Percentiles rank a stretch among this genome's conserved stretches.
Conservation (phyloP, 441 rosid genomes). For the Flueggea neowawraea region DNA sequence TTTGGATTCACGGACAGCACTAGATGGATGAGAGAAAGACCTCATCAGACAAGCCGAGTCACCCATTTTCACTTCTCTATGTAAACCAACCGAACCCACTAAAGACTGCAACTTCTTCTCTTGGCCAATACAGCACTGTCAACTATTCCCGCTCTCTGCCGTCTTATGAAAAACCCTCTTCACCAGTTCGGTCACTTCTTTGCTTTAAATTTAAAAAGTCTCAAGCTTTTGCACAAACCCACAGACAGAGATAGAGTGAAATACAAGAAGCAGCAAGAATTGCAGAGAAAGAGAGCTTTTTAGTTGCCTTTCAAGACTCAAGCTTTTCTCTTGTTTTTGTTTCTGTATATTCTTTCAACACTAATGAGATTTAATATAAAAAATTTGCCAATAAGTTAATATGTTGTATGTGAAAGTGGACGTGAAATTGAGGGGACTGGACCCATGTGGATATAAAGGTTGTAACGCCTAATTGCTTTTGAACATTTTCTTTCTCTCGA, state of each 20-base stretch:
- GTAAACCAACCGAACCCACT: not conserved
- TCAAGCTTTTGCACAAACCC: too few relatives aligned
- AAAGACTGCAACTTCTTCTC: not conserved
- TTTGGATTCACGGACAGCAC: slow-evolving; percentile 40
- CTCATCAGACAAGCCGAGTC: slow-evolving; percentile 70
- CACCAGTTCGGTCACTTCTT: too few relatives aligned
- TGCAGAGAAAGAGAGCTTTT: too few relatives aligned
- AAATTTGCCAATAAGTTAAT: not conserved
- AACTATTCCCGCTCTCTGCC: too few relatives aligned
- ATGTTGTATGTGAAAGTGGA: not conserved
- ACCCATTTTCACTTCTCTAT: slow-evolving; percentile 37
- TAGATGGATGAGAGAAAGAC: slow-evolving; percentile 85
- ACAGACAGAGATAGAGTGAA: too few relatives aligned
- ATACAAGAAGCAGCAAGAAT: too few relatives aligned
- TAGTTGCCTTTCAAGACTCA: too few relatives aligned
- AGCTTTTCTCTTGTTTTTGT: too few relatives aligned
- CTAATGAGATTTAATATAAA: not conserved
- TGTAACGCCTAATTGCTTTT: slow-evolving; percentile 31
- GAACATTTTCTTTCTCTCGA: not conserved
- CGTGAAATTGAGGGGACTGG: slow-evolving; percentile 1
- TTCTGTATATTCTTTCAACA: not conserved
- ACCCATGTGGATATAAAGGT: slow-evolving; percentile 14
- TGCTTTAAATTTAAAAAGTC: too few relatives aligned
- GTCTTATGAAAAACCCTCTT: too few relatives aligned
- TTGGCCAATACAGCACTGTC: not conserved